Evolutionary conservation across 345 rosid species (phyloP).

Genomic region (Trapa incisa): DNA sequence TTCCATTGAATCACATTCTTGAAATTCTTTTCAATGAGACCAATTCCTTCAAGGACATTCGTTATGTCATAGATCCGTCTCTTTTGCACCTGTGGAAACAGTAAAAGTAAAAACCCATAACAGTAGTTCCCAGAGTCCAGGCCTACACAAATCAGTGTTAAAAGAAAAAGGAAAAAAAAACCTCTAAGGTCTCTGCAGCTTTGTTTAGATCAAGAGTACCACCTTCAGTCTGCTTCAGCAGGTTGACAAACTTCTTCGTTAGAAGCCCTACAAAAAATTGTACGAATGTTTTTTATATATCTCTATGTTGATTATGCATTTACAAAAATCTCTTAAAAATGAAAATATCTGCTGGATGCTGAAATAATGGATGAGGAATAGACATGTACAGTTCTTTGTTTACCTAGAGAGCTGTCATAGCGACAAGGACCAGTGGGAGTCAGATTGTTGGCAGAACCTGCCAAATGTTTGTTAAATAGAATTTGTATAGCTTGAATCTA

Average conservation of each 20-base stretch:
- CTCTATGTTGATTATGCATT: neutral
- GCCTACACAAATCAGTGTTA: neutral
- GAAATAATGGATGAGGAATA: neutral
- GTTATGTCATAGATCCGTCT: slow-evolving; percentile 96
- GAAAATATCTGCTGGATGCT: neutral
- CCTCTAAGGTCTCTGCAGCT: slow-evolving; percentile 93
- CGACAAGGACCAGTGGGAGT: slow-evolving; percentile 66
- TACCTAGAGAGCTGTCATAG: slow-evolving; percentile 97
- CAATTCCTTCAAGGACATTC: slow-evolving; percentile 97
- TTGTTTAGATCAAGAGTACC: slow-evolving; percentile 91
- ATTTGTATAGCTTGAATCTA: neutral
- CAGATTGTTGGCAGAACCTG: slow-evolving; percentile 75
- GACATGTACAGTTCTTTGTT: slow-evolving; percentile 1
- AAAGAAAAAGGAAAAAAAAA: slow-evolving; percentile 8
- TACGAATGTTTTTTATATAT: neutral
- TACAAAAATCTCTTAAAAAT: neutral
- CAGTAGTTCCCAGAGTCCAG: neutral
- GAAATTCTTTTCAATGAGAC: slow-evolving; percentile 88
- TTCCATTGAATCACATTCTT: slow-evolving; percentile 98
- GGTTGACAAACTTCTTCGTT: slow-evolving; percentile 92
- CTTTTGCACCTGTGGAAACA: slow-evolving; percentile 71
- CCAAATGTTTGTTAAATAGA: slow-evolving; percentile 11
- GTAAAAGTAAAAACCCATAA: neutral
- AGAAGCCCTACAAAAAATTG: slow-evolving; percentile 48
- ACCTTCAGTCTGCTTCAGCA: slow-evolving; percentile 90